Base-by-base conservation (phyloP, 306 rosid species). In the Medicago ruthenica region DNA sequence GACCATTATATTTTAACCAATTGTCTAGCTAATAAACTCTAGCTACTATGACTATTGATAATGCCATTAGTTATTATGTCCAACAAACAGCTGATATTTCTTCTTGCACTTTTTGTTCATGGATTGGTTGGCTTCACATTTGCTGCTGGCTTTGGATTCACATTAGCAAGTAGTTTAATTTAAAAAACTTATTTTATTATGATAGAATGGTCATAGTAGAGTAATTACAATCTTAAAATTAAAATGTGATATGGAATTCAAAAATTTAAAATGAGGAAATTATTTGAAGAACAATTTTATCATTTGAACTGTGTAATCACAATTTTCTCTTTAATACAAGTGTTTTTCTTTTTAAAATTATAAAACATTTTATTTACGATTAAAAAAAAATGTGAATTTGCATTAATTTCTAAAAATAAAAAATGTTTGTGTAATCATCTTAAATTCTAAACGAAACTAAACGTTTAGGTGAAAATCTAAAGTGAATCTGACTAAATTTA, bases 361-460 rank as follows among this genome's bases (percentile, higher is more conserved):
- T 57, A n/a, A 15, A 50, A 57, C 8, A 21, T 57, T 57, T 10
- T 21, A 57, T 18, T 57, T 4, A 21, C 15, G 3, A 24, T 57
- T 57, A 4, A 20, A 20, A 9, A 57, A 21, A 57, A 21, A 9
- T 9, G 63, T 57, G 63, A 57, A 57, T 57, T 57, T 21, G 67
- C 21, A 31, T 62, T 34, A 8, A 15, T 34, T 62, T 15, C 3
- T 7, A 9, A 61, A 61, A 9, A 17, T 36, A 63, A 36, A 16
- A 17, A 53, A 17, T 16, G 39, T n/a, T 8, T 27, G 14, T 22
- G 15, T 15, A 41, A 22, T 54, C 73, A 54, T 53, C 47, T 76
- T 53, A 76, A 40, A 66, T 21, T 76, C 17, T 40, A 54, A 66
- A n/a, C 6, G 22, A 65, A 76, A 21, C 44, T 20, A 20, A 31